Conservation (phyloP, 2,329 filamentous ascomycete species). For the Fusarium sp. region DNA sequence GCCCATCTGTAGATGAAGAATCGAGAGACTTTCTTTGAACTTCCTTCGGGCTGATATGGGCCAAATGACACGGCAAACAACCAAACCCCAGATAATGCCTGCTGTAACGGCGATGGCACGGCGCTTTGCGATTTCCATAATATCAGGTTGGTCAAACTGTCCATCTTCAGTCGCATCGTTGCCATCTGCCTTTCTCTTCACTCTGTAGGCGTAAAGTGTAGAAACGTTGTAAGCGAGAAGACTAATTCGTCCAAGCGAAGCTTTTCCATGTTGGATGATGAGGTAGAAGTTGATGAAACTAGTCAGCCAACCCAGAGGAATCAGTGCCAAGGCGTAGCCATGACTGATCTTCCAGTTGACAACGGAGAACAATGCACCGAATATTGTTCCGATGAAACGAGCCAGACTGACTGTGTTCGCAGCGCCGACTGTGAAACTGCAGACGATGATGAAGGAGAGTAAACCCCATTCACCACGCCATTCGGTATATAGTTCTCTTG, state of each 20-base stretch:
- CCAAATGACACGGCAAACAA: conserved; percentile 91
- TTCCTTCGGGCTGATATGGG: conserved; percentile 90
- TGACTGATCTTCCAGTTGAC: conserved; percentile 81
- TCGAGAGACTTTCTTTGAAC: conserved; percentile 86
- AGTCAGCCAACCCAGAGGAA: conserved; percentile 84
- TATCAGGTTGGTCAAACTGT: conserved; percentile 83
- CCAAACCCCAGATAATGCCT: conserved; percentile 91
- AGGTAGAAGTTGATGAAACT: conserved; percentile 89
- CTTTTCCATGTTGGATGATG: conserved; percentile 85
- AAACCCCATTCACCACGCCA: conserved; percentile 98
- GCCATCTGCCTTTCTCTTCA: conserved; percentile 79
- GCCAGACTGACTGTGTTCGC: conserved; percentile 92
- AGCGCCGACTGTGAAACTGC: conserved; percentile 97
- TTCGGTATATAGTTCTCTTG: conserved; percentile 81
- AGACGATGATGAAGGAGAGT: conserved; percentile 98
- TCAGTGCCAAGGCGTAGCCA: conserved; percentile 79
- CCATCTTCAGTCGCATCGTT: conserved; percentile 82
- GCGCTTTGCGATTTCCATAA: conserved; percentile 88
- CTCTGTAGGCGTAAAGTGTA: conserved; percentile 90
- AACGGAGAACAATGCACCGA: conserved; percentile 82
- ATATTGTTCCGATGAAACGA: conserved; percentile 85
- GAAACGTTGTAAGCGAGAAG: conserved; percentile 97
- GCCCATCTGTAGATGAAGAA: conserved; percentile 93
- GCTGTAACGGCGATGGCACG: conserved; percentile 88
- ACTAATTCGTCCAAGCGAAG: conserved; percentile 91